Evolutionary conservation across 2,329 filamentous ascomycete species (phyloP), one percentile per base, ranked within the genome.

Genomic region (Chaetomium strumarium): DNA sequence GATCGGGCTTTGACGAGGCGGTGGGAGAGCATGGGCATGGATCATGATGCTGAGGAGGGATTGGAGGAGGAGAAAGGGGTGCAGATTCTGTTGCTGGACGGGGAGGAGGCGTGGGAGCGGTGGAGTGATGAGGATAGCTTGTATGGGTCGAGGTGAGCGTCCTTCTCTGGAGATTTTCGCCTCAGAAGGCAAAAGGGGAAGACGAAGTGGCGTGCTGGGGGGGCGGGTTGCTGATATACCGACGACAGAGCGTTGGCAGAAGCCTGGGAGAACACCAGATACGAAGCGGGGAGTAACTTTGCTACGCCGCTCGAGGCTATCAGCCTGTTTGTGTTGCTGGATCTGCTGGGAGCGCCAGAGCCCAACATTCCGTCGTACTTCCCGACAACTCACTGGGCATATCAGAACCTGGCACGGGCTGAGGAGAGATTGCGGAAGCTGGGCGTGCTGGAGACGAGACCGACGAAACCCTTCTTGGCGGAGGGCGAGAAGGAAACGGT

Each of bases 31-130:
- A 88, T 91, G 80, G 36, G 13, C n/a, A n/a, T 14, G 12, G 36
- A 16, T 3, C 43, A n/a, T n/a, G 34, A 4, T 3, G 34, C 2
- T 29, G 75, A 73, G 2, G 67, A 69, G 20, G 76, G 72, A 1
- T 69, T 93, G 19, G 88, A 90, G 39, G 87, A 86, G 60, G 83
- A 88, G 58, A 84, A 83, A 64, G 92, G 92, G 1, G 78, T 99
- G 33, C 93, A 97, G 72, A 87, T 99, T 29, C 60, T 99, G 29
- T 78, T 99, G 51, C 71, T 99, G 8, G 93, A 99, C 64, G 93
- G 93, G 5, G 93, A 99, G 71, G 93, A 99, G 69, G 91, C 93
- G 0, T 99, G 95, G 69, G 72, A 81, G 19, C 69, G 69, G 1
- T 99, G 93, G 93, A 86, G 83, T 0, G 80, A 81, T 34, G 80